phyloP scores from a whole-genome alignment of 768 basidiomycete species.

The Imleria badia region DNA sequence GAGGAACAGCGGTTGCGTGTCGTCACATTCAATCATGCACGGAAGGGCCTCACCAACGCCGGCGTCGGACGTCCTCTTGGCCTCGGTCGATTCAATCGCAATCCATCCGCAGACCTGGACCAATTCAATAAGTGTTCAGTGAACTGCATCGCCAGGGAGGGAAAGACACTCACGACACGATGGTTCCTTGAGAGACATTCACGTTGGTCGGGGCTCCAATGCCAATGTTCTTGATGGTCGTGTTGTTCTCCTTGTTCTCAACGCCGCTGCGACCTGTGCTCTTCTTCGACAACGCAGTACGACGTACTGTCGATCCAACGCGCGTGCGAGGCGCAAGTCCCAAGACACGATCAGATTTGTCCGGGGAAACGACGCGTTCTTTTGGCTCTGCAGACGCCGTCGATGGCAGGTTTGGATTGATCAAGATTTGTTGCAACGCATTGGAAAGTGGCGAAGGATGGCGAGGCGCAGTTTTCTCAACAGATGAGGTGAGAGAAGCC shows the following conservation, averaged over 20 bases:
- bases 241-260: constrained; percentile 57
- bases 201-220: neutral
- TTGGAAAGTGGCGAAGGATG: constrained; percentile 24
- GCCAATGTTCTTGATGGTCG: constrained; percentile 6
- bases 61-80: constrained; percentile 43
- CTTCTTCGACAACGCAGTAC: constrained; percentile 59
- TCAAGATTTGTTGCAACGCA: constrained; percentile 43
- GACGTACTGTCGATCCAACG: constrained; percentile 53
- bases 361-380: constrained; percentile 25
- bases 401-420: constrained; percentile 43
- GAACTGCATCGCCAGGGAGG: neutral
- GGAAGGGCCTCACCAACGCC: constrained; percentile 27
- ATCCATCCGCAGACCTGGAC: constrained; percentile 39
- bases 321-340: constrained; percentile 43
- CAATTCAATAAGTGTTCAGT: neutral
- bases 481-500: constrained; percentile 20
- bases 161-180: constrained; percentile 53
- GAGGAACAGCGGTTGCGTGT: neutral
- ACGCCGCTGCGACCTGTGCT: constrained; percentile 48
- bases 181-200: constrained; percentile 34
- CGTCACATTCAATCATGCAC: constrained; percentile 15
- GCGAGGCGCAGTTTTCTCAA: constrained; percentile 13
- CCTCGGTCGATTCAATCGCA: constrained; percentile 46
- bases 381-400: constrained; percentile 34
- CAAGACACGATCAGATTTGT: constrained; percentile 30